Evolutionary conservation across 2,329 filamentous ascomycete genomes (phyloP).

Genomic region (Trichoderma aggressivum): DNA sequence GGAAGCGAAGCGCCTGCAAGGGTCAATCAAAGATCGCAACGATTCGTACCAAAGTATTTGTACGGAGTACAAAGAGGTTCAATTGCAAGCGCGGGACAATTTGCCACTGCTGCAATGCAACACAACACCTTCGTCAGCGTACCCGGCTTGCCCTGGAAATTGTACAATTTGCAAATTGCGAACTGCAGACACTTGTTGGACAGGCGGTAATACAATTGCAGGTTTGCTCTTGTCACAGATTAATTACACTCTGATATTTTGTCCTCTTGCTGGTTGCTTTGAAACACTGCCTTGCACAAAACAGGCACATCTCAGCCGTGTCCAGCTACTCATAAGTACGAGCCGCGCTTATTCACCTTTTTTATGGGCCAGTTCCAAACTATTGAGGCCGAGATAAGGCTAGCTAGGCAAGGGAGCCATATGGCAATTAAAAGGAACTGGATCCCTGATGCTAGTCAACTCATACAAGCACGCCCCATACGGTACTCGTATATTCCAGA

Average conservation of each 20-base stretch:
- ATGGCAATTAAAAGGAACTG: background rate
- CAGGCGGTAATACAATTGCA: background rate
- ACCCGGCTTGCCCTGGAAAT: background rate
- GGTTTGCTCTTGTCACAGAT: background rate
- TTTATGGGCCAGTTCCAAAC: background rate
- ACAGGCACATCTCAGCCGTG: background rate
- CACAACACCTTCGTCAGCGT: background rate
- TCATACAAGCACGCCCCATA: background rate
- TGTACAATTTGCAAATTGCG: background rate
- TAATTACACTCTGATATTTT: background rate
- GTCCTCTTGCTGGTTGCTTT: background rate
- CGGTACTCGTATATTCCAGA: background rate
- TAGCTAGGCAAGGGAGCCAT: conserved; percentile 8
- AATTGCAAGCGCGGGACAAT: background rate
- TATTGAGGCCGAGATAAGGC: background rate
- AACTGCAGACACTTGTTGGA: background rate
- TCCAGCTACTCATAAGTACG: background rate
- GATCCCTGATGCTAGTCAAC: background rate
- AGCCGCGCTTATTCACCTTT: background rate
- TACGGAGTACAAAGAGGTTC: background rate
- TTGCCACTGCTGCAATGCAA: background rate
- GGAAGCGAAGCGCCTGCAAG: conserved; percentile 2
- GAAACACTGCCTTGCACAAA: background rate
- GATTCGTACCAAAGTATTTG: background rate
- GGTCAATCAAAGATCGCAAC: background rate